phyloP scores from a whole-genome alignment of 257 asterid genomes.

The Apocynum venetum region DNA sequence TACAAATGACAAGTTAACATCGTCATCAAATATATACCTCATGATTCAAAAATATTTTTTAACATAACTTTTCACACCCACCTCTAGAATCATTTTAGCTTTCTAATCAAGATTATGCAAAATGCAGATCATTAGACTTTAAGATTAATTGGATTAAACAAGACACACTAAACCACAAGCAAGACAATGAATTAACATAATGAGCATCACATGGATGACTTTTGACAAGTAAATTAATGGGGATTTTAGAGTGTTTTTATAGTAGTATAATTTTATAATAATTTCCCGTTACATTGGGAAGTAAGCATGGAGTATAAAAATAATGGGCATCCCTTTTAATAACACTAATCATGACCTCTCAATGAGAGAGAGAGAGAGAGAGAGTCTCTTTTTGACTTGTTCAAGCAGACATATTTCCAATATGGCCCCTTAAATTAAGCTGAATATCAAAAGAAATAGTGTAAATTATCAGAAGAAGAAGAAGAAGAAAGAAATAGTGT shows the following conservation, averaged over 20 bases:
- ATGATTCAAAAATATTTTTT: too few relatives aligned
- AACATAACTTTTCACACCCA: too few relatives aligned
- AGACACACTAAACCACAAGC: conserved; percentile 44
- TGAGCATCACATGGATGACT: conserved; percentile 61
- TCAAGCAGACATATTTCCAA: background rate
- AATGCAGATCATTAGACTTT: too few relatives aligned
- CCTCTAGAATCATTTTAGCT: conserved; percentile 7
- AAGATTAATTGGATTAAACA: conserved; percentile 8
- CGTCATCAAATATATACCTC: too few relatives aligned
- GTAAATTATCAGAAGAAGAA: too few relatives aligned
- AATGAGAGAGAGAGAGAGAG: conserved; percentile 20
- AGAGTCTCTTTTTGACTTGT: conserved; percentile 35
- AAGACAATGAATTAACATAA: conserved; percentile 60
- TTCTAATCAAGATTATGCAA: conserved; percentile 8
- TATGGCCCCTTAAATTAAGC: conserved; percentile 36
- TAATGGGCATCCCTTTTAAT: conserved; percentile 33
- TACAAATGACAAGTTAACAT: too few relatives aligned
- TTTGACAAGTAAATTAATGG: conserved; percentile 22
- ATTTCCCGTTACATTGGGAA: conserved; percentile 25
- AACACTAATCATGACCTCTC: conserved; percentile 39
- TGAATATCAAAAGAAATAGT: background rate
- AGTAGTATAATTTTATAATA: background rate
- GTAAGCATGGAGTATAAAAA: conserved; percentile 29
- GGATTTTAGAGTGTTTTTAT: conserved; percentile 8
- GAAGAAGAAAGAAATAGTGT: too few relatives aligned